These are phyloP conservation scores for Fomitopsis palustris DNA, from an alignment of 1,284 basidiomycete genomes.

Conservation along the genomic window DNA sequence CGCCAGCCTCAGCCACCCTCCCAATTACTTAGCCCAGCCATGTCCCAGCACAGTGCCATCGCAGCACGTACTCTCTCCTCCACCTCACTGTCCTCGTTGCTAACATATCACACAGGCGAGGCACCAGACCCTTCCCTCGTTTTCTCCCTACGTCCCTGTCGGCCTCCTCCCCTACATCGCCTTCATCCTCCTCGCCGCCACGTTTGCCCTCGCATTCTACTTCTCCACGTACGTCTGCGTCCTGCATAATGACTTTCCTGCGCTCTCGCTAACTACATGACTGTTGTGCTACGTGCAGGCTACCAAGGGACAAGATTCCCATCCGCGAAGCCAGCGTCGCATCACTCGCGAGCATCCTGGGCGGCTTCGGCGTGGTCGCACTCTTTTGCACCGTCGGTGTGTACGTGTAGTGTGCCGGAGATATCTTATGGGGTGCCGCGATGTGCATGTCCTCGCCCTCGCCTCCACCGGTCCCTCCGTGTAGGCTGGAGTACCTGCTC, in stretches of 20 bases:
- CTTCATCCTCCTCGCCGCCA: slow-evolving; percentile 63
- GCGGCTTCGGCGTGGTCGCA: slow-evolving; percentile 83
- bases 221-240: slow-evolving; percentile 73
- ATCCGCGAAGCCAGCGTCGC: slow-evolving; percentile 68
- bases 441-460: not conserved
- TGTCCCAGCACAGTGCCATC: slow-evolving; percentile 39
- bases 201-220: slow-evolving; percentile 83
- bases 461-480: not conserved
- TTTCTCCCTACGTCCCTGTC: slow-evolving; percentile 66
- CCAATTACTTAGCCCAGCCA: slow-evolving; percentile 24
- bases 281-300: slow-evolving; percentile 36
- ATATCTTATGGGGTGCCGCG: not conserved
- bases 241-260: not conserved
- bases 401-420: slow-evolving; percentile 56
- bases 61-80: slow-evolving; percentile 31
- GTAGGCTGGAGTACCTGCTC: not conserved
- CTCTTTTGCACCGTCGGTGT: slow-evolving; percentile 86
- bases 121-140: slow-evolving; percentile 54
- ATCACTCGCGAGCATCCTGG: slow-evolving; percentile 69
- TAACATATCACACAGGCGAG: slow-evolving; percentile 38
- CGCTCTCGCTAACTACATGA: slow-evolving; percentile 12
- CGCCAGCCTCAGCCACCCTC: slow-evolving; percentile 16
- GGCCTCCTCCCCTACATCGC: slow-evolving; percentile 70
- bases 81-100: not conserved
- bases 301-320: slow-evolving; percentile 70